These are phyloP conservation scores for Eucalyptus curtisii DNA, from an alignment of 345 rosid genomes.

Conservation along the genomic window DNA sequence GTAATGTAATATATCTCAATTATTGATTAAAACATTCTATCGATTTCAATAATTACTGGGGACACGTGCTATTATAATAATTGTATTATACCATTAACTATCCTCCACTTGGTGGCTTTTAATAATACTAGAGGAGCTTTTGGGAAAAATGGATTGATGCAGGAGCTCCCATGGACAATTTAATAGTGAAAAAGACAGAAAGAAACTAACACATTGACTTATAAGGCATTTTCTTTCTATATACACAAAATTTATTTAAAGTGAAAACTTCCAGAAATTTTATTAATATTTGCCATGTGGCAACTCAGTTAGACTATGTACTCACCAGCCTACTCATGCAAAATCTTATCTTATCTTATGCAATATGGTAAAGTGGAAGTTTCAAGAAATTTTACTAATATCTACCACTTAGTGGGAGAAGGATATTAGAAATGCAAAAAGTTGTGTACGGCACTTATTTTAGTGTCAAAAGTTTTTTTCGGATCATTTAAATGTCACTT, in stretches of 20 bases:
- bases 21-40: background rate
- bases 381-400: background rate
- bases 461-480: no score
- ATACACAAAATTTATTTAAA: background rate
- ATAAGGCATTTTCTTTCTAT: background rate
- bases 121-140: background rate
- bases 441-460: no score
- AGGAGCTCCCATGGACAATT: background rate
- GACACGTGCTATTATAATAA: background rate
- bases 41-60: background rate
- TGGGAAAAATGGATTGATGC: background rate
- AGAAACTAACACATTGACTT: background rate
- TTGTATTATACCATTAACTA: background rate
- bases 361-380: background rate
- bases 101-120: background rate
- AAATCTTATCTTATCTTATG: background rate
- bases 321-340: background rate
- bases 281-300: background rate
- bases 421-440: no score
- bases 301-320: background rate
- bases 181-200: background rate
- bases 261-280: background rate
- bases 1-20: background rate
- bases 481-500: no score
- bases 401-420: no score